Conservation (phyloP, 2,329 filamentous ascomycete species). For the Grosmannia serpens region DNA sequence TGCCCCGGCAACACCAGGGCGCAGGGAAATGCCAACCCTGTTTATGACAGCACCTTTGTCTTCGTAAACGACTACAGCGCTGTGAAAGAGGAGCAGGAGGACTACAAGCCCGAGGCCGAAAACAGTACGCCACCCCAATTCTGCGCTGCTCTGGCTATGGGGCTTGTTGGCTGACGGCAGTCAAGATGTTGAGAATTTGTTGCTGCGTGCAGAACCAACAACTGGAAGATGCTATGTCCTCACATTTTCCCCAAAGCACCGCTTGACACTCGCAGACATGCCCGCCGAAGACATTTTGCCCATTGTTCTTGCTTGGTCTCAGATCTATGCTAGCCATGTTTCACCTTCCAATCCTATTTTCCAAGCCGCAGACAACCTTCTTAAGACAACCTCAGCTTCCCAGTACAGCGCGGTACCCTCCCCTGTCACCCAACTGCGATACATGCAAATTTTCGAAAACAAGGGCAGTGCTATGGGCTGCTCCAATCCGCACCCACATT, state of each 20-base stretch:
- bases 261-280: slow-evolving; percentile 89
- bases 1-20: slow-evolving; percentile 87
- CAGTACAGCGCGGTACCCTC: slow-evolving; percentile 27
- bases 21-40: slow-evolving; percentile 73
- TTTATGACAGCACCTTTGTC: slow-evolving; percentile 78
- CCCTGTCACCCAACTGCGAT: slow-evolving; percentile 70
- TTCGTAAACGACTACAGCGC: slow-evolving; percentile 98
- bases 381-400: slow-evolving; percentile 22
- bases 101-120: slow-evolving; percentile 45
- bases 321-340: slow-evolving; percentile 75
- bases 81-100: slow-evolving; percentile 83
- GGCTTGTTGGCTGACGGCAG: neutral
- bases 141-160: neutral
- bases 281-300: slow-evolving; percentile 63
- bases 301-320: slow-evolving; percentile 81
- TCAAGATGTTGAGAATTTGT: slow-evolving; percentile 57
- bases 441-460: slow-evolving; percentile 99
- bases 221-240: slow-evolving; percentile 96
- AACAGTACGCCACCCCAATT: neutral
- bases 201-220: slow-evolving; percentile 74
- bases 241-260: slow-evolving; percentile 84
- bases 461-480: slow-evolving; percentile 97
- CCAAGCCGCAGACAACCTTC: slow-evolving; percentile 25
- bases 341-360: slow-evolving; percentile 57
- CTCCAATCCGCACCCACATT: slow-evolving; percentile 95